Evolutionary conservation across 2,329 filamentous ascomycete genomes (phyloP).

Genomic region (Pestalotiopsis sp.): DNA sequence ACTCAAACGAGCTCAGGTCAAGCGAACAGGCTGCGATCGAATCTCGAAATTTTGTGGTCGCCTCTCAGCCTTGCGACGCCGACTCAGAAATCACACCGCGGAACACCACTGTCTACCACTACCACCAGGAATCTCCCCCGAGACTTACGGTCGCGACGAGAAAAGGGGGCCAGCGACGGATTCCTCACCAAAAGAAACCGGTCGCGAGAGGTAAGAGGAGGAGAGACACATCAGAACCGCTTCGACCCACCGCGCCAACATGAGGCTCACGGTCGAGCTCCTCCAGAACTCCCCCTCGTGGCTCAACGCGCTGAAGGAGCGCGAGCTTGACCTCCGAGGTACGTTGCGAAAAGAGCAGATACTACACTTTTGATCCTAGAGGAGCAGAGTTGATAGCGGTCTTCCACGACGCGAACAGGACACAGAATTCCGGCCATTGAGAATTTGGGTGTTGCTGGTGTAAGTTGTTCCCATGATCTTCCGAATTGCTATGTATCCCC

Average conservation of each 20-base stretch:
- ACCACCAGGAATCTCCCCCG: not conserved
- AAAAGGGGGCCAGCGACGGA: not conserved
- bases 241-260: conserved; percentile 36
- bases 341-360: conserved; percentile 94
- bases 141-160: not conserved
- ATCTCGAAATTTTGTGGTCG: not conserved
- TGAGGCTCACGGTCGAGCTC: conserved; percentile 95
- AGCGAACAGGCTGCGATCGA: not conserved
- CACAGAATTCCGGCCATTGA: conserved; percentile 97
- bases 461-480: conserved; percentile 46
- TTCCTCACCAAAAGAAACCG: not conserved
- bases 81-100: not conserved
- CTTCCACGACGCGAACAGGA: conserved; percentile 66
- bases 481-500: conserved; percentile 9
- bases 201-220: conserved; percentile 5
- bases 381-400: conserved; percentile 84
- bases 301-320: conserved; percentile 97
- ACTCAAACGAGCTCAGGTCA: not conserved
- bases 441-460: conserved; percentile 92
- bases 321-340: conserved; percentile 99
- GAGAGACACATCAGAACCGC: not conserved
- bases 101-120: not conserved
- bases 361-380: conserved; percentile 66
- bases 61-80: conserved; percentile 1
- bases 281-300: conserved; percentile 95